Base-by-base conservation (phyloP, 2,329 filamentous ascomycete genomes). In the Fragosphaeria purpurea region DNA sequence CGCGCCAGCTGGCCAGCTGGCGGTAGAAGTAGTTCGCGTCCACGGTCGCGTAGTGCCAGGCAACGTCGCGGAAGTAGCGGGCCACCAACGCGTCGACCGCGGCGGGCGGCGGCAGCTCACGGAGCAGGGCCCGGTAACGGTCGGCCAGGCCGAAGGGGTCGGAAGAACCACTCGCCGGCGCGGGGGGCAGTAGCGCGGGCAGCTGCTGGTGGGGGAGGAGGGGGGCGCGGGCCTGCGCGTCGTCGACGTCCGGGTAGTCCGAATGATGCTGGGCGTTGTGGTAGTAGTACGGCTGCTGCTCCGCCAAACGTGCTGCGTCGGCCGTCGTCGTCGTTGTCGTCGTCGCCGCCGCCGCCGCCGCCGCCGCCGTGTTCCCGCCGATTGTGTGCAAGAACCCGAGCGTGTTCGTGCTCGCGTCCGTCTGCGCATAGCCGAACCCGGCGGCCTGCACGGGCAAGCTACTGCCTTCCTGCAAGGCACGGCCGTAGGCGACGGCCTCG, bases 111-210 rank as follows among this genome's bases (percentile, higher is more conserved):
- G 80, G 80, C 4, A 83, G 64, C 57, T 80, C 76, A 30, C 78
- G 71, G 46, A 82, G 72, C 13, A 81, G 63, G 31, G 69, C 68
- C 63, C 78, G 79, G 65, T 82, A 83, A 55, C 75, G 75, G 60
- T 80, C 76, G 50, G 72, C 70, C 45, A 73, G 61, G 12, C 70
- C 70, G 48, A 68, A 69, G 48, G 63, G 63, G 47, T 67, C 67
- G 22, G 22, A 22, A 22, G 22, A 22, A 22, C 22, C 22, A 22
- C 22, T 22, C 43, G 61, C 61, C 7, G 65, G 61, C 10, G 62
- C 62, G 40, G 52, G 56, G 40, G 40, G 53, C 7, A 46, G 48
- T 30, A n/a, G 30, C 59, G 32, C 41, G 5, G 40, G 45, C 37
- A 43, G 48, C 22, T 50, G 54, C 12, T 39, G 46, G 43, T 45